These are phyloP conservation scores for Albophoma yamanashiensis DNA, from an alignment of 2,329 filamentous ascomycete species.

Conservation along the genomic window DNA sequence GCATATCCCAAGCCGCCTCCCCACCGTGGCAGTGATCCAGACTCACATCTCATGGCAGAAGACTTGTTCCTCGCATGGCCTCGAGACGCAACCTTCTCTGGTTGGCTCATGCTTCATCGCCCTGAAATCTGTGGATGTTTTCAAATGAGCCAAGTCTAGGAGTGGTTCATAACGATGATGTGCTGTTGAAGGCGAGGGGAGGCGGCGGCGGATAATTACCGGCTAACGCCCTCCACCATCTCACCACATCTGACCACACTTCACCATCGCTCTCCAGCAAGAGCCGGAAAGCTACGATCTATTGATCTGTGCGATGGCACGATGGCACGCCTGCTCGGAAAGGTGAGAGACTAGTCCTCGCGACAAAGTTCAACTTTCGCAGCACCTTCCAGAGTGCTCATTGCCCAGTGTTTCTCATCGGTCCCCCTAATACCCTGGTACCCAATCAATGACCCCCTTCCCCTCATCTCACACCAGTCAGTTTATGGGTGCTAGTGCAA, in stretches of 20 bases:
- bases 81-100: neutral
- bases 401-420: too few relatives aligned
- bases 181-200: neutral
- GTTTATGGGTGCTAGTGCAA: neutral
- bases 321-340: neutral
- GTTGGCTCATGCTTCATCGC: conserved; percentile 1
- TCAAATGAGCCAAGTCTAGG: neutral
- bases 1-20: too few relatives aligned
- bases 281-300: neutral
- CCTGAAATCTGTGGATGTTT: neutral
- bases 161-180: neutral
- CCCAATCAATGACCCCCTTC: too few relatives aligned
- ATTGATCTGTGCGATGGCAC: neutral
- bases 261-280: too few relatives aligned
- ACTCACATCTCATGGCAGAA: conserved; percentile 5
- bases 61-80: conserved; percentile 5
- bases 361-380: neutral
- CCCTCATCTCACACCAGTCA: neutral
- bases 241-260: too few relatives aligned
- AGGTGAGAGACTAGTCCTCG: neutral
- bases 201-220: neutral
- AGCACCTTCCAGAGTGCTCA: neutral
- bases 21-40: too few relatives aligned
- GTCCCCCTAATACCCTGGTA: neutral
- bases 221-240: neutral